Evolutionary conservation across 225 moss, liverwort and hornwort genomes (phyloP), one percentile per base, ranked within the genome.

Genomic region (Anthoceros angustus): DNA sequence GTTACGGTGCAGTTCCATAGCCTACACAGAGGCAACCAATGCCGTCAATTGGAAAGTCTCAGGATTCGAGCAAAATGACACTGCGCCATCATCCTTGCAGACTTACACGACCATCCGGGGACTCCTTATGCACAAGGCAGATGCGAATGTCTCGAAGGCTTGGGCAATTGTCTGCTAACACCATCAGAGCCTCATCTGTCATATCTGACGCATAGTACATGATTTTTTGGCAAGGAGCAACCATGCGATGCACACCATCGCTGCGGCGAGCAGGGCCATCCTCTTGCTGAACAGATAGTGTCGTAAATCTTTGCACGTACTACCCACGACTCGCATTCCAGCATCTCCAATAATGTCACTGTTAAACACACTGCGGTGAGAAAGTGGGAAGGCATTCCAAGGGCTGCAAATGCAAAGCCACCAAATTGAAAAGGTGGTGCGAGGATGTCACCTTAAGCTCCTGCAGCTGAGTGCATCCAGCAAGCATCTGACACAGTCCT

Each of bases 201-300:
- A 84, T 84, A 41, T 84, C 84, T 10, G 84, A 78, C 41, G 84
- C 80, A 39, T 84, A 84, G 23, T 80, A 76, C 42, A 84, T 81
- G 20, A 84, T 42, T 67, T 84, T 84, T 62, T 84, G 80, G 69
- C 15, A 78, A 67, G 43, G 70, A 70, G 71, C 84, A 84, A 48
- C 84, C 84, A 64, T 72, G 84, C 84, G 55, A 84, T 74, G 18
- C 74, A 78, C n/a, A n/a, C n/a, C n/a, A n/a, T n/a, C n/a, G n/a
- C n/a, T n/a, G n/a, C n/a, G n/a, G n/a, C n/a, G n/a, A n/a, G n/a
- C 84, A 32, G 69, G 62, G 5, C 78, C 84, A 62, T 81, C 78
- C 32, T 32, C 32, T 67, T 81, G 81, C 74, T 81, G 84, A 50
- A 84, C 80, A 2, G 77, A 76, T 63, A 84, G 67, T 63, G 76